Conservation (phyloP, 2,329 filamentous ascomycete genomes). For the Cyphellophora europaea region DNA sequence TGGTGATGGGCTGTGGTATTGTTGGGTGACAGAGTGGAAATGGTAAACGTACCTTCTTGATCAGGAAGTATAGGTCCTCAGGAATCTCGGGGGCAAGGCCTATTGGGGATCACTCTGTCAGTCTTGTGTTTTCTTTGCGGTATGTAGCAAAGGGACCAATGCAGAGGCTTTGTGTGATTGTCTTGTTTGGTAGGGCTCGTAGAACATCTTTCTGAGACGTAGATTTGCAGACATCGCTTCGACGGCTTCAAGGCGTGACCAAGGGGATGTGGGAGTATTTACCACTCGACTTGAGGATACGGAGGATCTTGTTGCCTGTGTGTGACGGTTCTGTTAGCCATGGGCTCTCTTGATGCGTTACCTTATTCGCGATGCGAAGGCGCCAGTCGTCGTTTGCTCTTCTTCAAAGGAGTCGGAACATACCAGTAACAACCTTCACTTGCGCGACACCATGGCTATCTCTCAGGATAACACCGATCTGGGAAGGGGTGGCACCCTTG, state of each 20-base stretch:
- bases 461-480: slow-evolving; percentile 98
- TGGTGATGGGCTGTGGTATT: no score
- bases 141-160: slow-evolving; percentile 50
- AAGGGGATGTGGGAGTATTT: slow-evolving; percentile 42
- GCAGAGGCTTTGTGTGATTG: slow-evolving; percentile 80
- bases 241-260: not conserved
- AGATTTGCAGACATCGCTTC: no score
- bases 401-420: slow-evolving; percentile 26
- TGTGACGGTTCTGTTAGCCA: no score
- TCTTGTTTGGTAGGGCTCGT: not conserved
- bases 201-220: not conserved
- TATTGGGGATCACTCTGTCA: slow-evolving; percentile 93
- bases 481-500: slow-evolving; percentile 96
- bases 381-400: not conserved
- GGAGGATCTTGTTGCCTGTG: slow-evolving; percentile 99
- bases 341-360: not conserved
- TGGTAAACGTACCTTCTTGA: slow-evolving; percentile 78
- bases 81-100: slow-evolving; percentile 97
- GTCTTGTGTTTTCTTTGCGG: slow-evolving; percentile 35
- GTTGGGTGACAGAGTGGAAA: no score
- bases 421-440: slow-evolving; percentile 96
- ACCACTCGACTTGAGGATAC: slow-evolving; percentile 97
- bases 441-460: slow-evolving; percentile 97
- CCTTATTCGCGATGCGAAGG: no score
- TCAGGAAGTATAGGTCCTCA: slow-evolving; percentile 99